Evolutionary conservation across 768 basidiomycete genomes (phyloP).

Genomic region (Hypholoma sublateritium): DNA sequence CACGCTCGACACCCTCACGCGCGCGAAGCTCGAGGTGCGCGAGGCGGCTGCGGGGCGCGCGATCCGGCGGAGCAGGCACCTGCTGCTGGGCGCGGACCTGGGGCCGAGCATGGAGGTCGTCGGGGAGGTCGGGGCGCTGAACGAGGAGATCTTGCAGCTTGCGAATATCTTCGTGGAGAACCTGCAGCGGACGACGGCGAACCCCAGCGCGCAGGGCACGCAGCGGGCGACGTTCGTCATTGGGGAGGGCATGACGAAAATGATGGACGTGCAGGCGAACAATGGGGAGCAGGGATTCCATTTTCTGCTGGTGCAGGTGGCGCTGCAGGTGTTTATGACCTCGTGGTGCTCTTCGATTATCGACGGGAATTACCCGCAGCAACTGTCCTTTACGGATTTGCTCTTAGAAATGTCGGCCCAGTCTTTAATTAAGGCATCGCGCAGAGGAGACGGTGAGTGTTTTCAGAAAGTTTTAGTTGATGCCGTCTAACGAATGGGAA

Average conservation of each 20-base stretch:
- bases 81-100: background rate
- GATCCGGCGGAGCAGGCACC: background rate
- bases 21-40: constrained; percentile 12
- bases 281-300: constrained; percentile 4
- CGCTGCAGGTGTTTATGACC: constrained; percentile 23
- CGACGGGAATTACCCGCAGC: constrained; percentile 23
- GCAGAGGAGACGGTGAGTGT: background rate
- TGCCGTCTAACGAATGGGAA: background rate
- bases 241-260: constrained; percentile 14
- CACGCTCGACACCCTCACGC: constrained; percentile 13
- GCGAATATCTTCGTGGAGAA: constrained; percentile 19
- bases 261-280: constrained; percentile 17
- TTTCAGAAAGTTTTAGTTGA: background rate
- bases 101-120: constrained; percentile 19
- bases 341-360: constrained; percentile 24
- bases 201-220: background rate
- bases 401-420: constrained; percentile 18
- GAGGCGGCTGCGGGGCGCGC: constrained; percentile 9
- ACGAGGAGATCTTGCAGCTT: constrained; percentile 22
- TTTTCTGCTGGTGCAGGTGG: constrained; percentile 17
- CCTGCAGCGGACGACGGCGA: constrained; percentile 9
- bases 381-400: constrained; percentile 22
- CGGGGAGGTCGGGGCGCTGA: constrained; percentile 16
- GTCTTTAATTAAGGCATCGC: background rate
- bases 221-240: constrained; percentile 12